Percentiles rank a stretch among this genome's conserved stretches.
Conservation (phyloP, 2,329 filamentous ascomycete species). For the Alternaria panax region DNA sequence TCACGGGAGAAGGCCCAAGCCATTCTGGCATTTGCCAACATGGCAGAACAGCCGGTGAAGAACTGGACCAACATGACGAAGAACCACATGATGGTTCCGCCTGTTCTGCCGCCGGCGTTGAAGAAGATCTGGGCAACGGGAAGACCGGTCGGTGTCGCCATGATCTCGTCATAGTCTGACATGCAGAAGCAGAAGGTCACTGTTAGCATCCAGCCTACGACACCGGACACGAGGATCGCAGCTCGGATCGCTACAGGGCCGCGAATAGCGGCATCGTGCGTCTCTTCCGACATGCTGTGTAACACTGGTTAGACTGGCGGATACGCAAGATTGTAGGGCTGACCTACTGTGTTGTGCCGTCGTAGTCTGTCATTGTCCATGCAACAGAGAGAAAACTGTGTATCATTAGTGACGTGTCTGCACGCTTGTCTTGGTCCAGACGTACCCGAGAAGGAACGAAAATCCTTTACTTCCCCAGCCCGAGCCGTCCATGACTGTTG, state of each 20-base stretch:
- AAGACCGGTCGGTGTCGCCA: conserved; percentile 65
- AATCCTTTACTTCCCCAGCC: conserved; percentile 68
- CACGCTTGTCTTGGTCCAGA: conserved; percentile 16
- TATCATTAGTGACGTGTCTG: conserved; percentile 12
- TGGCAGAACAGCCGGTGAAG: conserved; percentile 69
- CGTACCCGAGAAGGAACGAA: conserved; percentile 67
- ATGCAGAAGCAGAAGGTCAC: conserved; percentile 70
- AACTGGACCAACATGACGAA: conserved; percentile 70
- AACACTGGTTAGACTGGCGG: conserved; percentile 32
- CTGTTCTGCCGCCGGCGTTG: conserved; percentile 64
- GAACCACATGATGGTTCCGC: conserved; percentile 68
- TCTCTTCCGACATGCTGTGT: conserved; percentile 69
- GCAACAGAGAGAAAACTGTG: conserved; percentile 61
- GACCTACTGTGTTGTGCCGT: conserved; percentile 68
- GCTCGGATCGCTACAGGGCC: conserved; percentile 67
- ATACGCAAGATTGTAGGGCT: conserved; percentile 22
- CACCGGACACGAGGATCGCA: conserved; percentile 66
- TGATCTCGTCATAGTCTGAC: conserved; percentile 63
- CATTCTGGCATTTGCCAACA: conserved; percentile 70
- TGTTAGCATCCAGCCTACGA: conserved; percentile 68
- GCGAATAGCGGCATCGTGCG: conserved; percentile 66
- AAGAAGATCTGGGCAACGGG: conserved; percentile 66
- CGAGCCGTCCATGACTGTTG: conserved; percentile 66
- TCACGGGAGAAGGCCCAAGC: conserved; percentile 68
- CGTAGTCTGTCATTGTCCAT: conserved; percentile 74